Conservation (phyloP, 108 stramenopile genomes). For the Mediolabrus comicus region DNA sequence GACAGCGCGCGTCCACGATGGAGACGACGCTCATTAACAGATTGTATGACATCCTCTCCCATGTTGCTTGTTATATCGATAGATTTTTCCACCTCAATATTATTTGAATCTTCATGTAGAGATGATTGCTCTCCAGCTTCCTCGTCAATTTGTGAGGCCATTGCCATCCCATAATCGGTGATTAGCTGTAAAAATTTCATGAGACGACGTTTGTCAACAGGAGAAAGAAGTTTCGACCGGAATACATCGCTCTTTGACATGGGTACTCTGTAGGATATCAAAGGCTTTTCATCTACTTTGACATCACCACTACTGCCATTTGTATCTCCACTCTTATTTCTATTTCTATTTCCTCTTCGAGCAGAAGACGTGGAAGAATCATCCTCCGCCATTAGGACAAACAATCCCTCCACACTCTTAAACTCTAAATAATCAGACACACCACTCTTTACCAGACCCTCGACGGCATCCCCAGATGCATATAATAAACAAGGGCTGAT, state of each 20-base stretch:
- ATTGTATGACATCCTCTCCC: conserved; percentile 57
- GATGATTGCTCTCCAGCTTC: conserved; percentile 9
- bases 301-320: not conserved
- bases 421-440: conserved; percentile 91
- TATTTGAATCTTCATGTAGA: not conserved
- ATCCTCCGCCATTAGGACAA: conserved; percentile 48
- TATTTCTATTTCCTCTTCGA: not conserved
- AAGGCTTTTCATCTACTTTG: not conserved
- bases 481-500: conserved; percentile 58
- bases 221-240: conserved; percentile 67
- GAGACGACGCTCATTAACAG: conserved; percentile 83
- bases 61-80: not conserved
- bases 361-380: conserved; percentile 4
- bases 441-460: conserved; percentile 73
- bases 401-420: conserved; percentile 71
- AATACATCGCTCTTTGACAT: conserved; percentile 90
- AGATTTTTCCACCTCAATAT: not conserved
- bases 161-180: conserved; percentile 73
- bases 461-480: conserved; percentile 71
- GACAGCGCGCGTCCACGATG: conserved; percentile 84
- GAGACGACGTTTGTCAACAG: conserved; percentile 88
- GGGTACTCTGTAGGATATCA: conserved; percentile 66
- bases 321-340: conserved; percentile 1
- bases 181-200: conserved; percentile 91
- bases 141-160: not conserved